phyloP scores from a whole-genome alignment of 2,329 filamentous ascomycete species.

The Ophiostoma ips region DNA sequence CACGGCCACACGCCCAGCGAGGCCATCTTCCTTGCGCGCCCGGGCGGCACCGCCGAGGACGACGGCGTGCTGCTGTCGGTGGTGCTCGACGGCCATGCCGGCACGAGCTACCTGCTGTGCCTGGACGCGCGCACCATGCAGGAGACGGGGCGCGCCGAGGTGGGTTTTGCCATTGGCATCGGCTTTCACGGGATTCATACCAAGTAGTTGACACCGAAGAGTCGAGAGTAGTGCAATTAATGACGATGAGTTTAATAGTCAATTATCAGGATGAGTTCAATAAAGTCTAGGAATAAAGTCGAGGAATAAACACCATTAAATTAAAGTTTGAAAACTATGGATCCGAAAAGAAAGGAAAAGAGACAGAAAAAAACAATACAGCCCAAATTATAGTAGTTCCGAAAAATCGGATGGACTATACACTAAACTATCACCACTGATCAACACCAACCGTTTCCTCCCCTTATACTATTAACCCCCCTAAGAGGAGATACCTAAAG shows the following conservation, averaged over 20 bases:
- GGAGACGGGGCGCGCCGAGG: constrained; percentile 51
- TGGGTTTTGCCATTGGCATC: constrained; percentile 44
- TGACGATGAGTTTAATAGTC: too few relatives aligned
- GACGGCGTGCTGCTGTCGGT: constrained; percentile 49
- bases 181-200: constrained; percentile 50
- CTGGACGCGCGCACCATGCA: constrained; percentile 47
- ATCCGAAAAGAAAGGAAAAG: neutral
- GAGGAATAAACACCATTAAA: neutral
- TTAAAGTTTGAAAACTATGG: neutral
- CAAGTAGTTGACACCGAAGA: neutral
- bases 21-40: constrained; percentile 49
- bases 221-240: too few relatives aligned
- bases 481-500: neutral
- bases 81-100: constrained; percentile 45
- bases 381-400: neutral
- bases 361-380: neutral
- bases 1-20: constrained; percentile 54
- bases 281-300: neutral
- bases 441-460: too few relatives aligned
- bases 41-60: constrained; percentile 38
- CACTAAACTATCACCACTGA: too few relatives aligned
- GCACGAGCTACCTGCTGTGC: constrained; percentile 51
- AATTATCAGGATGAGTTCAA: too few relatives aligned
- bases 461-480: too few relatives aligned
- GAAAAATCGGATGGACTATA: too few relatives aligned